Conservation (phyloP, 768 basidiomycete species). For the Erythrobasidium yunnanense region DNA sequence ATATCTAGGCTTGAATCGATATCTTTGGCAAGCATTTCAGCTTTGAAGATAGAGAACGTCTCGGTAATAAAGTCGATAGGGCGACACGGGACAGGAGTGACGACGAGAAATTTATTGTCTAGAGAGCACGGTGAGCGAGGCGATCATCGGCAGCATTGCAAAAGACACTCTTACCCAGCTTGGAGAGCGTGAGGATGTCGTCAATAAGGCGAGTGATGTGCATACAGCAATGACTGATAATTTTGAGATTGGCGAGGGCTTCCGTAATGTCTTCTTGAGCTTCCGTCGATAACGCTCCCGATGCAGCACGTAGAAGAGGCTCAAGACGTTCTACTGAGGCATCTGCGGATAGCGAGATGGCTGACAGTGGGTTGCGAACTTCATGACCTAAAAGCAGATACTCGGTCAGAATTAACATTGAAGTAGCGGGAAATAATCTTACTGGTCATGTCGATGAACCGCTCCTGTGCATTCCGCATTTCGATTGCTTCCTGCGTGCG, state of each 20-base stretch:
- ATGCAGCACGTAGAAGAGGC: neutral
- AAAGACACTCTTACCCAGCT: neutral
- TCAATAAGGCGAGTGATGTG: slow-evolving; percentile 24
- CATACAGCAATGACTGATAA: slow-evolving; percentile 20
- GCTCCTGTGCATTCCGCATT: slow-evolving; percentile 11
- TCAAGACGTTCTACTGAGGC: slow-evolving; percentile 8
- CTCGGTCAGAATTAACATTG: neutral
- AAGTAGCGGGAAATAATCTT: no score
- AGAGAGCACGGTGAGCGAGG: neutral
- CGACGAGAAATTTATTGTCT: slow-evolving; percentile 19
- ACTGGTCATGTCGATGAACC: slow-evolving; percentile 26
- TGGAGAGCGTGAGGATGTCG: slow-evolving; percentile 16
- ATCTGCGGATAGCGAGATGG: slow-evolving; percentile 15
- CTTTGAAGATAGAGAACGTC: slow-evolving; percentile 14
- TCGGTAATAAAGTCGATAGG: slow-evolving; percentile 16
- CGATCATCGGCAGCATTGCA: neutral
- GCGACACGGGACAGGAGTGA: slow-evolving; percentile 14
- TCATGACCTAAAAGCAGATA: neutral
- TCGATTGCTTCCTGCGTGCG: slow-evolving; percentile 16
- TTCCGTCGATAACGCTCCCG: neutral
- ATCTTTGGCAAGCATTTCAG: slow-evolving; percentile 6
- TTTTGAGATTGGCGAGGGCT: slow-evolving; percentile 10
- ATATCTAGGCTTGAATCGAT: slow-evolving; percentile 2
- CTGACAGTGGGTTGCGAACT: slow-evolving; percentile 9
- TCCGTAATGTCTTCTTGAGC: slow-evolving; percentile 1